A percentile compares a stretch with the other conserved stretches of the same genome.
phyloP scores from a whole-genome alignment of 192 early-diverging fungal genomes.

The Podila horticola region DNA sequence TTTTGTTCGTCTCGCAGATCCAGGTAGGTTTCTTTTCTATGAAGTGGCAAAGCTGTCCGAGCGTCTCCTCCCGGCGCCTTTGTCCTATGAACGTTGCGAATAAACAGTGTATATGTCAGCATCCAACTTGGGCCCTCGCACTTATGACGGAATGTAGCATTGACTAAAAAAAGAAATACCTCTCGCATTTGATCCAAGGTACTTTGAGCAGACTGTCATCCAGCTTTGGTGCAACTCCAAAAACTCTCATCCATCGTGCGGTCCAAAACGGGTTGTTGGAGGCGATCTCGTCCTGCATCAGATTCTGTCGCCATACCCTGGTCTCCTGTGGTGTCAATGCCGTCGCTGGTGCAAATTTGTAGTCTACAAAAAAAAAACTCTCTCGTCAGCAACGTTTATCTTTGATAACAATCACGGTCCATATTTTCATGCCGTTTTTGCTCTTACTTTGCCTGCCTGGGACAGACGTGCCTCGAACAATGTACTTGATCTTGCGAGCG shows the following conservation, averaged over 20 bases:
- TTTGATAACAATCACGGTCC: too few relatives aligned
- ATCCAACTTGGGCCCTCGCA: too few relatives aligned
- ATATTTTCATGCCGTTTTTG: background rate
- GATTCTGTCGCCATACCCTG: slow-evolving; percentile 29
- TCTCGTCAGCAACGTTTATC: background rate
- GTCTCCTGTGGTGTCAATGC: slow-evolving; percentile 38
- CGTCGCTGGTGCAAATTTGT: slow-evolving; percentile 44
- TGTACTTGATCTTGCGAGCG: slow-evolving; percentile 44
- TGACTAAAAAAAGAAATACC: slow-evolving; percentile 3
- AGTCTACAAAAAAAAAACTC: slow-evolving; percentile 11
- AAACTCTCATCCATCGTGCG: slow-evolving; percentile 47
- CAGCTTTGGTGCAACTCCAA: slow-evolving; percentile 34
- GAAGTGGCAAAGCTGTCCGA: slow-evolving; percentile 20
- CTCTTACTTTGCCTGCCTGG: slow-evolving; percentile 46
- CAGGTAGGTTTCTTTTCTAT: slow-evolving; percentile 45
- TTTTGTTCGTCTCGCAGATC: slow-evolving; percentile 49
- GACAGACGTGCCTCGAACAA: slow-evolving; percentile 35
- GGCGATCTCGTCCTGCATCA: slow-evolving; percentile 47
- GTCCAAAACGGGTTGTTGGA: slow-evolving; percentile 49
- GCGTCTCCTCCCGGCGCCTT: slow-evolving; percentile 22
- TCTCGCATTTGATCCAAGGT: slow-evolving; percentile 51
- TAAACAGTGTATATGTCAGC: background rate
- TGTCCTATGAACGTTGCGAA: background rate
- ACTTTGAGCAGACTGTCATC: slow-evolving; percentile 51
- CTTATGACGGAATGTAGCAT: too few relatives aligned